phyloP scores from a whole-genome alignment of 164 flowering plant species.

The Nelumbo lutea region DNA sequence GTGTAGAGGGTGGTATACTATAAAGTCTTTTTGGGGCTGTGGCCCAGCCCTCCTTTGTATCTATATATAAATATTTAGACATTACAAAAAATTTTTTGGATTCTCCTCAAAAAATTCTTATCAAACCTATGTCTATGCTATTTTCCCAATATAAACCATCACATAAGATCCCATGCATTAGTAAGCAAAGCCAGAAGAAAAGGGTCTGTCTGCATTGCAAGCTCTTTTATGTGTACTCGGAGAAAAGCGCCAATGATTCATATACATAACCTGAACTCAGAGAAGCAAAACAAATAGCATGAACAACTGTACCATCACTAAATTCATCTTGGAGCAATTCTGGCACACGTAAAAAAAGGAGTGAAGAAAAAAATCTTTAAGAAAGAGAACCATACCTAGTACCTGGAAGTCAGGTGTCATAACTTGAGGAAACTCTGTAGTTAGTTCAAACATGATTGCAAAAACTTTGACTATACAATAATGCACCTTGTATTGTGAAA shows the following conservation, averaged over 20 bases:
- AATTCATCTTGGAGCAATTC: neutral
- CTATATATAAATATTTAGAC: too few species aligned
- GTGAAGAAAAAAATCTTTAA: neutral
- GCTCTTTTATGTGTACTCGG: too few species aligned
- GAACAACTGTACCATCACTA: neutral
- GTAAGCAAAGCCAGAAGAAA: too few species aligned
- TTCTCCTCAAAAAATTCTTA: too few species aligned
- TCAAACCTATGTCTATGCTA: too few species aligned
- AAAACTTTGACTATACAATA: slow-evolving; percentile 23
- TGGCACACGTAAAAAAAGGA: neutral
- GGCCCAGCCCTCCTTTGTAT: too few species aligned
- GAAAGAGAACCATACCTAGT: slow-evolving; percentile 10
- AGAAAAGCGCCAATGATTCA: neutral
- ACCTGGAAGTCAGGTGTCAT: slow-evolving; percentile 8
- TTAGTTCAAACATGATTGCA: slow-evolving; percentile 8
- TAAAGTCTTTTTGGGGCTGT: too few species aligned
- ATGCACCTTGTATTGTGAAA: slow-evolving; percentile 12
- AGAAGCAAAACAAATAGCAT: neutral
- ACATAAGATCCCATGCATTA: too few species aligned
- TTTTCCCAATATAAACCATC: too few species aligned
- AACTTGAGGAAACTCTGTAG: slow-evolving; percentile 5
- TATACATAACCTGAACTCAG: neutral
- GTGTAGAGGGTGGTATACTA: too few species aligned
- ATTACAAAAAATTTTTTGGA: too few species aligned
- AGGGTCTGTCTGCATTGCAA: too few species aligned